These are phyloP conservation scores for Alternaria sp. DNA, from an alignment of 2,329 filamentous ascomycete species.

Conservation along the genomic window DNA sequence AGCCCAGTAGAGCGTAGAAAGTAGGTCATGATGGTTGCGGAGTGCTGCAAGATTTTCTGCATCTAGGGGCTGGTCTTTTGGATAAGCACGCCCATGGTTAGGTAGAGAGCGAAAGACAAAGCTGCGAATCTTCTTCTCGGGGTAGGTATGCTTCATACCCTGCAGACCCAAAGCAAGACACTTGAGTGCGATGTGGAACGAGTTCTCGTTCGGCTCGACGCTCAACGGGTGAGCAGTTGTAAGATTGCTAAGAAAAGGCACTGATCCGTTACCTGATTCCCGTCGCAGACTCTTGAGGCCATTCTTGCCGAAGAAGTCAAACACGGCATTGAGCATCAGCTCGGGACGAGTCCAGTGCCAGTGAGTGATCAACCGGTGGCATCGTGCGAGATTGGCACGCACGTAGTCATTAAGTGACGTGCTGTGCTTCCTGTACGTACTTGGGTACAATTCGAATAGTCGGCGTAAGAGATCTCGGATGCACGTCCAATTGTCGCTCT, in stretches of 20 bases:
- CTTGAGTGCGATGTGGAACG: constrained; percentile 68
- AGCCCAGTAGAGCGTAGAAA: constrained; percentile 67
- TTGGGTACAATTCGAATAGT: constrained; percentile 58
- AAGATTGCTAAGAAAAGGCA: constrained; percentile 62
- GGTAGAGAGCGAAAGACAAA: constrained; percentile 66
- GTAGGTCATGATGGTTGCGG: constrained; percentile 68
- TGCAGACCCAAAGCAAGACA: constrained; percentile 61
- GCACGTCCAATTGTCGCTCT: constrained; percentile 60
- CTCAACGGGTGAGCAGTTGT: constrained; percentile 56
- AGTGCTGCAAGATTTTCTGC: constrained; percentile 65
- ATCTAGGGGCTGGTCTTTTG: constrained; percentile 64
- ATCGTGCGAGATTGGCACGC: constrained; percentile 61
- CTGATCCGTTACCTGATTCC: constrained; percentile 63
- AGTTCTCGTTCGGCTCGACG: constrained; percentile 59
- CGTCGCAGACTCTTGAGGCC: constrained; percentile 61
- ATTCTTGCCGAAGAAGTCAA: constrained; percentile 67
- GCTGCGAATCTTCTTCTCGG: constrained; percentile 64
- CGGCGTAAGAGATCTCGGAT: constrained; percentile 58
- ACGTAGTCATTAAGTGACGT: constrained; percentile 65
- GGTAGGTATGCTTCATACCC: constrained; percentile 57
- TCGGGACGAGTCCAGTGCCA: constrained; percentile 69
- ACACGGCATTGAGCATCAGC: constrained; percentile 60
- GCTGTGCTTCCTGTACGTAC: constrained; percentile 50
- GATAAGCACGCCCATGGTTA: constrained; percentile 67
- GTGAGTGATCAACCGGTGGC: constrained; percentile 60